Evolutionary conservation across 768 basidiomycete species (phyloP).

Genomic region (Mycena indigotica): DNA sequence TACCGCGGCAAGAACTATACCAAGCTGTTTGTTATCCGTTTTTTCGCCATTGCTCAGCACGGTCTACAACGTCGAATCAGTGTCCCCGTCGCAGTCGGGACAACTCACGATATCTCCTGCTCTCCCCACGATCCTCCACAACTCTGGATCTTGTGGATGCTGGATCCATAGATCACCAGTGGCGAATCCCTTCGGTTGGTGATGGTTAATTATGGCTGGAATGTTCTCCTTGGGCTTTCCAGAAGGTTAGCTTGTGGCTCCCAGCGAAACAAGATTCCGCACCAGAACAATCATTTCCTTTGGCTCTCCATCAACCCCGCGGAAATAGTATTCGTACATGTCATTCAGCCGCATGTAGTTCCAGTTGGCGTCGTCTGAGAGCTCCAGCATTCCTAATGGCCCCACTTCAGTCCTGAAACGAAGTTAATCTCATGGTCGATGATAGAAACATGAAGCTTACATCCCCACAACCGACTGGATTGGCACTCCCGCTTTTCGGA

Average conservation of each 20-base stretch:
- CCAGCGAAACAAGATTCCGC: background rate
- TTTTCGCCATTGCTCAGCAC: slow-evolving; percentile 35
- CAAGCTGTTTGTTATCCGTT: slow-evolving; percentile 31
- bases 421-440: slow-evolving; percentile 8
- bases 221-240: slow-evolving; percentile 21
- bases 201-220: slow-evolving; percentile 25
- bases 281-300: slow-evolving; percentile 26
- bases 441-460: background rate
- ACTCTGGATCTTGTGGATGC: slow-evolving; percentile 23
- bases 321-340: slow-evolving; percentile 11
- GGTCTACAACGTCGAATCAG: slow-evolving; percentile 21
- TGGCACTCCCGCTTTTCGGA: background rate
- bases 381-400: slow-evolving; percentile 3
- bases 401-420: slow-evolving; percentile 24
- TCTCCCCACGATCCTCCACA: slow-evolving; percentile 26
- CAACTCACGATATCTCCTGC: slow-evolving; percentile 25
- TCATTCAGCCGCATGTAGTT: slow-evolving; percentile 14
- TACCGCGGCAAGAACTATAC: slow-evolving; percentile 8
- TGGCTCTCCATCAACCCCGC: slow-evolving; percentile 1
- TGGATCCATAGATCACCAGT: slow-evolving; percentile 25
- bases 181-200: slow-evolving; percentile 24
- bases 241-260: background rate
- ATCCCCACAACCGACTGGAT: background rate
- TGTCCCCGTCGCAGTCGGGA: background rate
- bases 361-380: slow-evolving; percentile 15